Evolutionary conservation across 495 filamentous ascomycete species (phyloP), one percentile per base, ranked within the genome.

Genomic region (Hypomontagnella monticulosa): DNA sequence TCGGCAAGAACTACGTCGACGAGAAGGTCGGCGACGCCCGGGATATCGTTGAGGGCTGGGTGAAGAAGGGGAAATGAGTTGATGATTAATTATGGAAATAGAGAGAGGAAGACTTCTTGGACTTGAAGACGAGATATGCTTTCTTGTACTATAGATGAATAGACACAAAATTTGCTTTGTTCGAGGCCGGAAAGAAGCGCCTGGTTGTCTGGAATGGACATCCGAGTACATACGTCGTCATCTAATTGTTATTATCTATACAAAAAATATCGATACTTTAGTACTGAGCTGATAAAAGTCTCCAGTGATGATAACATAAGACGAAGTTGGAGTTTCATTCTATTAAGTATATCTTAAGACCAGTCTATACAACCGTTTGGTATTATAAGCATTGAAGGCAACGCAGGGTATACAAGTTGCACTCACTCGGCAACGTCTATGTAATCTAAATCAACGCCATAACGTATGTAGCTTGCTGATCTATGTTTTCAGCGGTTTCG

Each of bases 41-140:
- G 66, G 89, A 91, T 79, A 83, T 81, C 63, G 75, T 97, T 37
- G 93, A 97, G 81, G 88, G 86, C 34, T 90, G 93, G 90, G 91
- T 99, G 36, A 91, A 86, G 79, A 94, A 96, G 83, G 92, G 92
- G 41, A 90, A 89, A 82, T 91, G 75, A 72, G 64, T 38, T 33
- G 34, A 50, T 1, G 34, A 7, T 38, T 38, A 38, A 11, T 38
- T 27, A 14, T 15, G 9, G 1, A 47, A 9, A 43, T 8, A 34
- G 10, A 32, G 16, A 56, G 42, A 57, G 41, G 15, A n/a, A 15
- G 12, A 23, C 27, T 14, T 19, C 18, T 41, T 19, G 20, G 14
- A 23, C 37, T 36, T 30, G 14, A 9, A 23, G 42, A 48, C 42
- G 34, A 57, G 23, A 38, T 43, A 34, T 4, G 41, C 43, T 53